Evolutionary conservation across 2,329 filamentous ascomycete genomes (phyloP).

Genomic region (Aspergillus udagawae): DNA sequence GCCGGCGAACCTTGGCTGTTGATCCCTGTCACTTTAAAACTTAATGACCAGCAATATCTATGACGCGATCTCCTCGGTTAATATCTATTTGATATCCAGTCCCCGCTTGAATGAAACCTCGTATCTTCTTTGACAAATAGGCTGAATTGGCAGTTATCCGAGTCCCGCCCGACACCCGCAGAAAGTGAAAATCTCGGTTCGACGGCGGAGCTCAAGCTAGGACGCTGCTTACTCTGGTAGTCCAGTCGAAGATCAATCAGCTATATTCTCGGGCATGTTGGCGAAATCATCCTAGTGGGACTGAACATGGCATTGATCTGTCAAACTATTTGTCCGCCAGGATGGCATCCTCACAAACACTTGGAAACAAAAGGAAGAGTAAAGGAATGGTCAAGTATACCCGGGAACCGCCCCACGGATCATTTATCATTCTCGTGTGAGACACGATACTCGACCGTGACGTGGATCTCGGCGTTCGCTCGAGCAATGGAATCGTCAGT

Average conservation of each 20-base stretch:
- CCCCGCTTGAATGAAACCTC: too few relatives aligned
- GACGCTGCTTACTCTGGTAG: too few relatives aligned
- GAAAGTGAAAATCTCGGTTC: too few relatives aligned
- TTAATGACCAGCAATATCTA: neutral
- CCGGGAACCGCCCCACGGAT: neutral
- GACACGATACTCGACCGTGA: slow-evolving; percentile 27
- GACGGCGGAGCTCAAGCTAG: too few relatives aligned
- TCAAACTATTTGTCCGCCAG: neutral
- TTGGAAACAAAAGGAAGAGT: neutral
- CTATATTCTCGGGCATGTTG: too few relatives aligned
- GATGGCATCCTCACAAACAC: neutral
- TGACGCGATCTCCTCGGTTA: too few relatives aligned
- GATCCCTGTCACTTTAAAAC: neutral
- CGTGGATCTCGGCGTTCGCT: slow-evolving; percentile 17
- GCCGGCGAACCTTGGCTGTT: neutral
- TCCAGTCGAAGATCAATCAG: too few relatives aligned
- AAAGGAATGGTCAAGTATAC: too few relatives aligned
- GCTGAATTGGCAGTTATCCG: too few relatives aligned
- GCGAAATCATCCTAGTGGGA: neutral
- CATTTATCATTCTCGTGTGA: slow-evolving; percentile 9
- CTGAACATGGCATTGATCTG: neutral
- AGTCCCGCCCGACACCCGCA: too few relatives aligned
- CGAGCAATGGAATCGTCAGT: slow-evolving; percentile 10
- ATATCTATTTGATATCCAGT: too few relatives aligned
- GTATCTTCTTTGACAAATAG: too few relatives aligned